Conservation (phyloP, 2,329 filamentous ascomycete genomes). For the Alternaria ventricosa region DNA sequence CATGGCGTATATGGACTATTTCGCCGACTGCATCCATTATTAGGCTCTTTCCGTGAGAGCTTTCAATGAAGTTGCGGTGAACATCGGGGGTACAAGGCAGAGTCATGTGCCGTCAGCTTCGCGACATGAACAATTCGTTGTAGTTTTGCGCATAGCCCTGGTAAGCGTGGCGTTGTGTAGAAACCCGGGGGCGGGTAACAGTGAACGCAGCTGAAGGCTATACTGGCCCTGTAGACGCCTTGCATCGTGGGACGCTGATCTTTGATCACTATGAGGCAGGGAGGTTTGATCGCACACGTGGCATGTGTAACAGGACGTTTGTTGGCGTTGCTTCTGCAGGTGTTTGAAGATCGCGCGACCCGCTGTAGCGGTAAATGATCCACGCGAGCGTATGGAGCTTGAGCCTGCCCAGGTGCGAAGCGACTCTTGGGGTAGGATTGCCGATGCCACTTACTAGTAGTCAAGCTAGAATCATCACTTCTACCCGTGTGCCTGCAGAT, state of each 20-base stretch:
- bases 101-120: not conserved
- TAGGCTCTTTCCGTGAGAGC: not conserved
- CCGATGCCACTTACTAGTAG: not conserved
- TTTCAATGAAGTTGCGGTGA: not conserved
- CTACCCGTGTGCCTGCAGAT: not conserved
- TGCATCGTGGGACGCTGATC: not conserved
- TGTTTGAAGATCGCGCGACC: not conserved
- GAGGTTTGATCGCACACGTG: constrained; percentile 1
- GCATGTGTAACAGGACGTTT: not conserved
- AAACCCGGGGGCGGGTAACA: not conserved
- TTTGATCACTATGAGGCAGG: not conserved
- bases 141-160: not conserved
- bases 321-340: not conserved
- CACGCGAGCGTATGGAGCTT: not conserved
- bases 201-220: not conserved
- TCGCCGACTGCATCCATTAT: not conserved
- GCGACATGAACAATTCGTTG: not conserved
- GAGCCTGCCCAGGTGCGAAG: not conserved
- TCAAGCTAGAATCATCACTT: not conserved
- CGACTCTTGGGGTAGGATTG: constrained; percentile 1
- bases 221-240: not conserved
- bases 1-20: not conserved
- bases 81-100: not conserved
- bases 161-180: not conserved
- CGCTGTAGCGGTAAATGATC: constrained; percentile 2